Evolutionary conservation across 495 filamentous ascomycete genomes (phyloP), one percentile per base, ranked within the genome.

Genomic region (Rusavskia elegans): DNA sequence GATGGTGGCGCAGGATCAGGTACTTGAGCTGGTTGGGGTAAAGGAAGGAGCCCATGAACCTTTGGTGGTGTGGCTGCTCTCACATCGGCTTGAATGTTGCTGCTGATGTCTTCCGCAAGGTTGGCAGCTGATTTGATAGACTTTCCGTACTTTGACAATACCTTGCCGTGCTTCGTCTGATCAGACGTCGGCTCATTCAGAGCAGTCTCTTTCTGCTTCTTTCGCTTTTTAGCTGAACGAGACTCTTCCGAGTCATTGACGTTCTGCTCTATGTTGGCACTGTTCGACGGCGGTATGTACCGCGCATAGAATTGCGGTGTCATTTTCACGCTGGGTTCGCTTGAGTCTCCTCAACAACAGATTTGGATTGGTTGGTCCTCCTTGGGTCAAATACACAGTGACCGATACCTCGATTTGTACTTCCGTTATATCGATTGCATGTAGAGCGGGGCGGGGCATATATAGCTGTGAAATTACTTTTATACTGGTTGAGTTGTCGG

Each of bases 21-120:
- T 0, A 75, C 73, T 17, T 76, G 76, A 52, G 77, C 72, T 32
- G 87, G 86, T 57, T 92, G 85, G 20, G 87, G 88, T 13, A 94
- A 63, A 14, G 85, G 87, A 53, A 80, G 79, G 2, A 95, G 72
- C 7, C 79, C 83, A 51, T 89, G 75, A n/a, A 29, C n/a, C 29
- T 50, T 29, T 36, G 48, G 30, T 50, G 48, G 36, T 21, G 48
- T 8, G 11, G 48, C 8, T 35, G 16, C 17, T 23, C 16, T 19
- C 25, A 16, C 27, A 13, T 50, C 6, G 13, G 30, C 2, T 13
- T 39, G 14, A 35, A 19, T 20, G 5, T 36, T 19, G 48, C 17
- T 23, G 11, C 6, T 20, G n/a, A 16, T 19, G 30, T 53, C 38
- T 16, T 42, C 37, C 20, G 36, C 25, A 42, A 17, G 1, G 14